Evolutionary conservation across 495 filamentous ascomycete species (phyloP), one percentile per base, ranked within the genome.

Genomic region (Cudoniella acicularis): DNA sequence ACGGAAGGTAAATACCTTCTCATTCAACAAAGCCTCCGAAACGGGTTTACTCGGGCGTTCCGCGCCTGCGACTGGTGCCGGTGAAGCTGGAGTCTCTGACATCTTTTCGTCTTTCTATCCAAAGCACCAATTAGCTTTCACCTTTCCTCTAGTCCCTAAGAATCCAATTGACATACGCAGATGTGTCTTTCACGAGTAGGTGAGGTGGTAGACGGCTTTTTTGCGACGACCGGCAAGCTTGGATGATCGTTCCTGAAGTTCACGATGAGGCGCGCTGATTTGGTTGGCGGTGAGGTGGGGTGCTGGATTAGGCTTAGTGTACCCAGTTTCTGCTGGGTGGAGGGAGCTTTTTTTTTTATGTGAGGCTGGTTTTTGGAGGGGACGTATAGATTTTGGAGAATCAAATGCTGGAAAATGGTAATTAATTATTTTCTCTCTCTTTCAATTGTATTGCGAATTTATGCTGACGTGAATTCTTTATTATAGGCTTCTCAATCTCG

Each of bases 11-110:
- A 13, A 48, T 50, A 46, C 92, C 89, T 96, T 96, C 73, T 96
- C 92, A 75, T 96, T 96, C 61, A 96, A 79, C 67, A 96, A 80
- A 65, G 91, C 89, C 78, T 96, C 92, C 78, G 90, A 94, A 78
- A 95, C 87, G 59, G 91, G 91, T 72, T 89, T 87, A 70, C 71
- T 82, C 46, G 81, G 75, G 64, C 80, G 79, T 62, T 72, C 63
- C 49, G 75, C 70, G 40, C 74, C 73, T 6, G 13, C 30, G 13
- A 36, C 30, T 4, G 30, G 30, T 13, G 77, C 66, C 0, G 69
- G 75, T 62, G 61, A 79, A 69, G 70, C 68, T 65, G 65, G 49
- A 54, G 62, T 60, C 45, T 67, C 65, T 27, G 65, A 49, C 65
- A 67, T 67, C 3, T 49, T 60, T 22, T 18, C 17, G 23, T 25